A percentile compares a stretch with the other conserved stretches of the same genome.
Conservation (phyloP, 768 basidiomycete species). For the Suillus cothurnatus region DNA sequence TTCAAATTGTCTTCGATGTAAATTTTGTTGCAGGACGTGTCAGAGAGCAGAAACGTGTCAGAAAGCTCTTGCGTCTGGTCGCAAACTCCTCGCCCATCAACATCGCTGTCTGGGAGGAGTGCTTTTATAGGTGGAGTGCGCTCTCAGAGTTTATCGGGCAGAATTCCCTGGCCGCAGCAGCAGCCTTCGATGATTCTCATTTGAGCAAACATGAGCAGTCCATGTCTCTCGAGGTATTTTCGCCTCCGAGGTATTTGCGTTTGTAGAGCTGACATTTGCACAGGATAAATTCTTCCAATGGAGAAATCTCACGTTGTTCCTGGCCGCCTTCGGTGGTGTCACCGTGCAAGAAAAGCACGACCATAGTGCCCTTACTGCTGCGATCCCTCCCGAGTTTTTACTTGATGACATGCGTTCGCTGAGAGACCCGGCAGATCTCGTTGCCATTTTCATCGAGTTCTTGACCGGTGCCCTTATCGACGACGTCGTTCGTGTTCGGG, state of each 20-base stretch:
- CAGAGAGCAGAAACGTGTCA: constrained; percentile 77
- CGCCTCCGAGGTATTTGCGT: background rate
- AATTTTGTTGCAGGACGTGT: constrained; percentile 57
- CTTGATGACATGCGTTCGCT: constrained; percentile 74
- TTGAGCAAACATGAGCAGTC: constrained; percentile 39
- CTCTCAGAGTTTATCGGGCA: constrained; percentile 62
- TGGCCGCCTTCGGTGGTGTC: constrained; percentile 72
- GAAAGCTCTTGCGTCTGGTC: constrained; percentile 68
- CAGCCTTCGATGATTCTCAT: constrained; percentile 37
- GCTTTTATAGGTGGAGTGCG: constrained; percentile 72
- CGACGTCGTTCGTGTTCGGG: constrained; percentile 68
- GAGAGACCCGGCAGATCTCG: constrained; percentile 56
- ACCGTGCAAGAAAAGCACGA: constrained; percentile 59
- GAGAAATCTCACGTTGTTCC: constrained; percentile 81
- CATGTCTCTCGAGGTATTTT: constrained; percentile 40
- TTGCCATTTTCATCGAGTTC: constrained; percentile 66
- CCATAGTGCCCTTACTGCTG: constrained; percentile 47
- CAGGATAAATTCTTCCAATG: constrained; percentile 81
- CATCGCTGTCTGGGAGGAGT: constrained; percentile 82
- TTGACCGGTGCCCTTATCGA: constrained; percentile 69
- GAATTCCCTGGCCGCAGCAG: constrained; percentile 33
- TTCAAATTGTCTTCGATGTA: constrained; percentile 1
- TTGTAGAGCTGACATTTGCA: constrained; percentile 2
- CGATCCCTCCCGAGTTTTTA: constrained; percentile 59
- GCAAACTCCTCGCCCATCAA: constrained; percentile 67